These are phyloP conservation scores for Paraphaeosphaeria minitans DNA, from an alignment of 2,329 filamentous ascomycete genomes.

Conservation along the genomic window DNA sequence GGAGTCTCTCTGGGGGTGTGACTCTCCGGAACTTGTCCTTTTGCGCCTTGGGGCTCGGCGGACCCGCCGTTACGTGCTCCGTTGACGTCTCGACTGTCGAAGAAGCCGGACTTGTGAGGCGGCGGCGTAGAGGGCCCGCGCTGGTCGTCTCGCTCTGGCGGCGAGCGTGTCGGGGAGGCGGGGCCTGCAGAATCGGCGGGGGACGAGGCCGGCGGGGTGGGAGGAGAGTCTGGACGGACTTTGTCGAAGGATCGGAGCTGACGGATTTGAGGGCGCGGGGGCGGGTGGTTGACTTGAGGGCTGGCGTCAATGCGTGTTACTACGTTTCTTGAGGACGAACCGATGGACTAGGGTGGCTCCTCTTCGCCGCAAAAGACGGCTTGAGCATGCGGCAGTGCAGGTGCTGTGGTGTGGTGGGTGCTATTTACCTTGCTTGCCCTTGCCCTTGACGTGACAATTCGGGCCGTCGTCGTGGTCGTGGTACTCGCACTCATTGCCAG, in stretches of 20 bases:
- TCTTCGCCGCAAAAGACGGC: conserved; percentile 23
- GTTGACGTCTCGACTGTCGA: conserved; percentile 41
- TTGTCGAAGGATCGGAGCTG: conserved; percentile 37
- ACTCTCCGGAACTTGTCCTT: conserved; percentile 32
- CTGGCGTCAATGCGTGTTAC: conserved; percentile 47
- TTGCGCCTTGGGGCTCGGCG: conserved; percentile 32
- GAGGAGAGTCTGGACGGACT: conserved; percentile 36
- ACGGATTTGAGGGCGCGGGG: conserved; percentile 35
- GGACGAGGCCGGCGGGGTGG: conserved; percentile 37
- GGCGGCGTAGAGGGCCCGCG: conserved; percentile 42
- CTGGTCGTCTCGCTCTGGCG: conserved; percentile 32
- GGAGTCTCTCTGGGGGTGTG: conserved; percentile 31
- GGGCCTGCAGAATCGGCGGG: conserved; percentile 28
- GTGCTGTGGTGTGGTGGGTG: conserved; percentile 11
- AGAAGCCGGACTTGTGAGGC: conserved; percentile 43
- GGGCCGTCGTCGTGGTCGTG: conserved; percentile 57
- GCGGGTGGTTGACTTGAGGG: conserved; percentile 35
- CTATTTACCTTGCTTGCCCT: conserved; percentile 47
- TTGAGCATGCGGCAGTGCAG: conserved; percentile 15
- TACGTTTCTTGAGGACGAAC: conserved; percentile 27
- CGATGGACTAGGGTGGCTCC: conserved; percentile 17
- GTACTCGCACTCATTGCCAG: conserved; percentile 53
- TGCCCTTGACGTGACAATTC: conserved; percentile 45
- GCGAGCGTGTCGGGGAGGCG: conserved; percentile 36
- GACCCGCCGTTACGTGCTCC: conserved; percentile 37